A percentile compares a stretch with the other conserved stretches of the same genome.
phyloP scores from a whole-genome alignment of 495 filamentous ascomycete genomes.

The Stereocaulon alpinum region DNA sequence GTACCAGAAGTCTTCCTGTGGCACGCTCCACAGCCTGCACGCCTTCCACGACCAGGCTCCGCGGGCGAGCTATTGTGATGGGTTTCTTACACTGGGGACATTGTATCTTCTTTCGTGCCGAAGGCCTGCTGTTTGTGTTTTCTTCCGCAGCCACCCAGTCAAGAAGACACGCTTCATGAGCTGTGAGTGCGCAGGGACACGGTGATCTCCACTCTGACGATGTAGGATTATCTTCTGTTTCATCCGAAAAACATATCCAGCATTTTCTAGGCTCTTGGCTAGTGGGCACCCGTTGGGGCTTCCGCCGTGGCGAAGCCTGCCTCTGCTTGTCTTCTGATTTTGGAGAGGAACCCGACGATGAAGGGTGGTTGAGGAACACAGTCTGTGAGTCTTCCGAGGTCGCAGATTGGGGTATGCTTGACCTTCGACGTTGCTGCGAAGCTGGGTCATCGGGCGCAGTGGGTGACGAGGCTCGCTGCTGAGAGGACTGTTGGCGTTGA shows the following conservation, averaged over 20 bases:
- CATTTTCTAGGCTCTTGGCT: constrained; percentile 56
- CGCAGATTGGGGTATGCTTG: constrained; percentile 20
- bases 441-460: constrained; percentile 9
- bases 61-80: constrained; percentile 63
- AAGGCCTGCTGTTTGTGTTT: constrained; percentile 42
- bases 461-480: constrained; percentile 10
- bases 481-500: constrained; percentile 14
- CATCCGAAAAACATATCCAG: constrained; percentile 86
- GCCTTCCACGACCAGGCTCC: constrained; percentile 52
- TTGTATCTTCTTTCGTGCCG: constrained; percentile 44
- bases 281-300: constrained; percentile 11
- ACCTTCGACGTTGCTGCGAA: constrained; percentile 15
- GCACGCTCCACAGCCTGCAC: constrained; percentile 43
- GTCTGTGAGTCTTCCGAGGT: constrained; percentile 35
- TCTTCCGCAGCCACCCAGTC: constrained; percentile 86
- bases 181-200: constrained; percentile 79
- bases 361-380: constrained; percentile 34
- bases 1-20: constrained; percentile 48
- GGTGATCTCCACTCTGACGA: constrained; percentile 71
- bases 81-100: constrained; percentile 85
- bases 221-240: constrained; percentile 62
- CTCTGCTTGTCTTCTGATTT: constrained; percentile 16
- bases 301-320: constrained; percentile 15
- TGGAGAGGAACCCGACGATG: constrained; percentile 20
- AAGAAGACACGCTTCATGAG: constrained; percentile 82